A percentile compares a stretch with the other conserved stretches of the same genome.
Conservation (phyloP, 441 rosid species). For the Eruca vesicaria region DNA sequence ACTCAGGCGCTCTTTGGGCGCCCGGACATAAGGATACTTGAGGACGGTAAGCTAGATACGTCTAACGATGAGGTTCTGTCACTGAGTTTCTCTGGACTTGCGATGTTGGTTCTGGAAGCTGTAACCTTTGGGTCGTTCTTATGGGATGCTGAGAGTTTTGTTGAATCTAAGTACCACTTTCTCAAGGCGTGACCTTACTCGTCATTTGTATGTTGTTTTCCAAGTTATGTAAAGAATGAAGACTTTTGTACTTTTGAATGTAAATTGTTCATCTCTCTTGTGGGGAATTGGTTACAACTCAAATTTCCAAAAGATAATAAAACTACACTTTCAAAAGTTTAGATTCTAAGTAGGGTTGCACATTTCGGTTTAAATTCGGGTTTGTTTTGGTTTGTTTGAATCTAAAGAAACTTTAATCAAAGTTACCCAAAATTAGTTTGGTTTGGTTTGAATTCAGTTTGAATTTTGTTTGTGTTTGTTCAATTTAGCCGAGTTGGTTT, state of each 20-base stretch:
- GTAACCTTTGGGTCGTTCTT: slow-evolving; percentile 83
- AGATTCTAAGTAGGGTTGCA: neutral
- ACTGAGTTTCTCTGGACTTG: slow-evolving; percentile 63
- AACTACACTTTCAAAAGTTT: neutral
- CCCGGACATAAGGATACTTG: slow-evolving; percentile 66
- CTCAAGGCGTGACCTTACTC: slow-evolving; percentile 45
- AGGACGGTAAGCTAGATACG: slow-evolving; percentile 72
- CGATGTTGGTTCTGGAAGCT: slow-evolving; percentile 87
- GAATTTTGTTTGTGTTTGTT: no score
- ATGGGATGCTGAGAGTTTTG: slow-evolving; percentile 92
- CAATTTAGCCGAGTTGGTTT: no score
- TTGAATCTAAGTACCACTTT: slow-evolving; percentile 75
- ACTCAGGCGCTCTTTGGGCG: slow-evolving; percentile 82
- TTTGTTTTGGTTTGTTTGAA: no score
- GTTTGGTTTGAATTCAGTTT: no score
- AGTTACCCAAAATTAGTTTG: no score
- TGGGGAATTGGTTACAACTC: neutral
- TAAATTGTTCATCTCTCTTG: no score
- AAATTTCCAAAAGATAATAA: slow-evolving; percentile 4
- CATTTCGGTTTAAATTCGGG: no score
- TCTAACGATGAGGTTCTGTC: slow-evolving; percentile 60
- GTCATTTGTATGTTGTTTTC: neutral
- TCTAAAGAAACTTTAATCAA: no score
- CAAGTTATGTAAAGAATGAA: slow-evolving; percentile 21
- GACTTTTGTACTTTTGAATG: slow-evolving; percentile 21